Percentiles rank a stretch among this genome's conserved stretches.
Evolutionary conservation across 78 protist genomes (phyloP).

Genomic region (Dictyostelium brefeldianum): DNA sequence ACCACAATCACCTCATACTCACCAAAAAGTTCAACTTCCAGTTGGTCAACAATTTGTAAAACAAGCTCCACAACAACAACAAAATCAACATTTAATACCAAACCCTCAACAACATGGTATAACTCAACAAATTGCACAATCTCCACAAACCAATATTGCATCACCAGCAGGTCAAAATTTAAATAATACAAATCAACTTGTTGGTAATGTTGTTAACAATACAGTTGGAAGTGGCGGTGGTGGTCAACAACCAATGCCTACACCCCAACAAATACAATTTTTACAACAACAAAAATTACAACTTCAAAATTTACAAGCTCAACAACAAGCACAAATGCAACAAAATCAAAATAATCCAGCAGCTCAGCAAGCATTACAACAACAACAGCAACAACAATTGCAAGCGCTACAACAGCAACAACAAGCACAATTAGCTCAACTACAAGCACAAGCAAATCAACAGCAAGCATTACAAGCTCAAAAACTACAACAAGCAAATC

Average conservation of each 20-base stretch:
- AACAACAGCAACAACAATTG: neutral
- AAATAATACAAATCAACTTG: too few species aligned
- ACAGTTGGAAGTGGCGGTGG: too few species aligned
- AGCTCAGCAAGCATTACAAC: neutral
- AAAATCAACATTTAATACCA: constrained; percentile 3
- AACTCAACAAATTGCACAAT: neutral
- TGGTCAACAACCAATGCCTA: too few species aligned
- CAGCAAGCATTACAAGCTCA: neutral
- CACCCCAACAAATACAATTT: too few species aligned
- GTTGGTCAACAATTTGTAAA: neutral
- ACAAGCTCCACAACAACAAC: neutral
- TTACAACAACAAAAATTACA: too few species aligned
- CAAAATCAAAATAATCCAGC: neutral
- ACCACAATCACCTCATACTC: neutral
- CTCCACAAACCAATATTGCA: neutral
- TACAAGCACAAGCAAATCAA: neutral
- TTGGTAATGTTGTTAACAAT: too few species aligned
- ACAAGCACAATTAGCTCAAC: neutral
- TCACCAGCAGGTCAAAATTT: neutral
- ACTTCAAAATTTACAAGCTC: neutral
- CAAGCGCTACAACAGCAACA: neutral
- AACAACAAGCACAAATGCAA: neutral
- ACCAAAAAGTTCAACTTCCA: neutral
- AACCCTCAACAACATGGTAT: neutral
- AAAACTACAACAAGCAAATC: neutral